A percentile compares a stretch with the other conserved stretches of the same genome.
Conservation (phyloP, 495 filamentous ascomycete genomes). For the Aeminium ludgeri region DNA sequence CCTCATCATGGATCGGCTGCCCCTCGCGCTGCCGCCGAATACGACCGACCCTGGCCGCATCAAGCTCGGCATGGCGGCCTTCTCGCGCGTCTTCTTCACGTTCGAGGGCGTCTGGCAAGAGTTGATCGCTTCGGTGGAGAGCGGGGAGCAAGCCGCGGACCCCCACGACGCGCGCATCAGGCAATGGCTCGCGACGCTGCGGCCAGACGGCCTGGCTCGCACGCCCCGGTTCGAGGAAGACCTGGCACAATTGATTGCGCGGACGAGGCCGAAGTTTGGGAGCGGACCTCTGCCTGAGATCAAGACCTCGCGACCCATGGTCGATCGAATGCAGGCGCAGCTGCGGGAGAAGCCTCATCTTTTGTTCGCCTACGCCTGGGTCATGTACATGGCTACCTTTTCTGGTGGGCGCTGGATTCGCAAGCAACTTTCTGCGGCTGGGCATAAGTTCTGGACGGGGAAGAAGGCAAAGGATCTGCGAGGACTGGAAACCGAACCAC, state of each 20-base stretch:
- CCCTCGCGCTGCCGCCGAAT: constrained; percentile 30
- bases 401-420: constrained; percentile 40
- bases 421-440: constrained; percentile 27
- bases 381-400: constrained; percentile 44
- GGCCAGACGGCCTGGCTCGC: constrained; percentile 17
- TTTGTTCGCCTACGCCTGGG: constrained; percentile 40
- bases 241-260: constrained; percentile 11
- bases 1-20: constrained; percentile 30
- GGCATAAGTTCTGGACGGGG: constrained; percentile 30
- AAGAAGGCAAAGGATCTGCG: background rate
- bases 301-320: too few species aligned
- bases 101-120: constrained; percentile 28
- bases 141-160: background rate
- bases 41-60: constrained; percentile 21
- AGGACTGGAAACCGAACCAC: too few species aligned
- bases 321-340: constrained; percentile 21
- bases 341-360: constrained; percentile 31
- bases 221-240: constrained; percentile 17
- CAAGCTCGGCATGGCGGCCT: constrained; percentile 27
- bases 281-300: too few species aligned
- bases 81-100: constrained; percentile 30
- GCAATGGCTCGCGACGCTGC: constrained; percentile 13
- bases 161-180: constrained; percentile 1
- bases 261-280: background rate
- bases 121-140: background rate